Conservation (phyloP, 768 basidiomycete species). For the Pleurotus cornucopiae region DNA sequence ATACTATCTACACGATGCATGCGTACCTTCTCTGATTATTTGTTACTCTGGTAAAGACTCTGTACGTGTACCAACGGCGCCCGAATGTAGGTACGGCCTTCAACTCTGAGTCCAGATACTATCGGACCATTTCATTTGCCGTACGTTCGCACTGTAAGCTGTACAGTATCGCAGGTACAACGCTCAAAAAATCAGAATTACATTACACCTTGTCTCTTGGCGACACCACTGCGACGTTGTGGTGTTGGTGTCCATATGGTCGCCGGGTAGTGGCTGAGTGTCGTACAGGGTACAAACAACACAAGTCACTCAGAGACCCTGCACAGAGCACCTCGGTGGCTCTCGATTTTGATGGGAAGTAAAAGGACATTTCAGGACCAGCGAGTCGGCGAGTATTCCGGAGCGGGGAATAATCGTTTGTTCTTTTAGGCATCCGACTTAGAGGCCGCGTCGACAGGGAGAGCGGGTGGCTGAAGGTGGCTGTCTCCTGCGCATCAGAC, state of each 20-base stretch:
- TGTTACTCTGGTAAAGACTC: no score
- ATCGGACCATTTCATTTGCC: no score
- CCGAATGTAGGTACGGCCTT: no score
- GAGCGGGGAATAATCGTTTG: neutral
- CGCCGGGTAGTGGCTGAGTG: neutral
- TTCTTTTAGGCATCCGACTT: neutral
- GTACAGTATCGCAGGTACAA: no score
- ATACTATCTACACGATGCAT: no score
- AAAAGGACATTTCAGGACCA: slow-evolving; percentile 4
- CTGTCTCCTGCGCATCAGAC: neutral
- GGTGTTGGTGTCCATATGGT: neutral
- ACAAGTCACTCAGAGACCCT: neutral
- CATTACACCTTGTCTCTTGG: no score
- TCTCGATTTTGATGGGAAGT: slow-evolving; percentile 1
- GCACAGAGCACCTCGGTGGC: neutral
- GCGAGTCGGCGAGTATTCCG: neutral
- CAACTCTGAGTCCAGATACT: no score
- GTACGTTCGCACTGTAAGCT: no score
- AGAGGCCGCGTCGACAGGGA: neutral
- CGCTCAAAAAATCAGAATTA: no score
- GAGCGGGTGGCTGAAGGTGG: neutral
- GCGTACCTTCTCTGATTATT: no score
- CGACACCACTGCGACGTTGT: neutral
- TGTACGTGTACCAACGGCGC: no score
- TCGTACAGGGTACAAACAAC: neutral